Conservation (phyloP, 1,284 basidiomycete genomes). For the Uromyces viciae-fabae region DNA sequence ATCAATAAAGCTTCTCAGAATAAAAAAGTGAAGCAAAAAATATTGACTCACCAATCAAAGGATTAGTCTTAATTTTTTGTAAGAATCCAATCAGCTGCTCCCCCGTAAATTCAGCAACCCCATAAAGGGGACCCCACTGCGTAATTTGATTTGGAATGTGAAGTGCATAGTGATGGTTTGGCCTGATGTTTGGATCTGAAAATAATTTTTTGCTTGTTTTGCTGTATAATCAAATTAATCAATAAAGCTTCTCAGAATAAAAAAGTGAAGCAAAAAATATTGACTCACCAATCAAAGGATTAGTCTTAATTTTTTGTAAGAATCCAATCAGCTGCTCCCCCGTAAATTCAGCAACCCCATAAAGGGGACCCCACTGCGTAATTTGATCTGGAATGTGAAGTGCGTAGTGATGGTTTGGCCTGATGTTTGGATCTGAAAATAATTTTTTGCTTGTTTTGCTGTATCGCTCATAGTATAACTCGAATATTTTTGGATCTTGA, state of each 20-base stretch:
- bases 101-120: neutral
- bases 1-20: too few relatives aligned
- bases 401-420: conserved; percentile 17
- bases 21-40: too few relatives aligned
- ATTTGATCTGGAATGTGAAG: conserved; percentile 33
- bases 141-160: neutral
- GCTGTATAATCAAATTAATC: too few relatives aligned
- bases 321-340: neutral
- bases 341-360: conserved; percentile 3
- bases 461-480: neutral
- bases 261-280: too few relatives aligned
- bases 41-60: conserved; percentile 19
- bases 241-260: too few relatives aligned
- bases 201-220: neutral
- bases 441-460: neutral
- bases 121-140: neutral
- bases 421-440: conserved; percentile 2
- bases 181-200: neutral
- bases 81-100: conserved; percentile 25
- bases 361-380: conserved; percentile 14
- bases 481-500: neutral
- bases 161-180: conserved; percentile 14
- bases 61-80: conserved; percentile 41
- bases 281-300: conserved; percentile 15
- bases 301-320: neutral